Conservation (phyloP, 208 protist species). For the Entamoeba histolytica region DNA sequence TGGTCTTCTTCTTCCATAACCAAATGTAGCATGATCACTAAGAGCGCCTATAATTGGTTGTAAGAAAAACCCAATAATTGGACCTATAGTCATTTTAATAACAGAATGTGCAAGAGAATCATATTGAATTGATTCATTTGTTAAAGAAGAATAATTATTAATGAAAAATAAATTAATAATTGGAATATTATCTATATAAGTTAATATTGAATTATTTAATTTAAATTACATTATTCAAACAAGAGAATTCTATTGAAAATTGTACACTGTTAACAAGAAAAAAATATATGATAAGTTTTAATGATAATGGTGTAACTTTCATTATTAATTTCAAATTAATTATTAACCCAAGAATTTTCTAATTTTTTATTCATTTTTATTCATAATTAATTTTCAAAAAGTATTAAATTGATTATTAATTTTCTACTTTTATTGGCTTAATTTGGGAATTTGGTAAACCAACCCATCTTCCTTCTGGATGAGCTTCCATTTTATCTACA, state of each 20-base stretch:
- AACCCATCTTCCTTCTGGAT: no score
- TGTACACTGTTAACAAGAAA: not conserved
- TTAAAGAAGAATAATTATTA: not conserved
- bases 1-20: not conserved
- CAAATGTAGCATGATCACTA: not conserved
- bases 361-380: no score
- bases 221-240: not conserved
- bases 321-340: no score
- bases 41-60: not conserved
- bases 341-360: no score
- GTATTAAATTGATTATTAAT: no score
- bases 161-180: not conserved
- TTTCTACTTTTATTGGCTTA: no score
- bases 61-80: not conserved
- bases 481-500: no score
- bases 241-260: not conserved
- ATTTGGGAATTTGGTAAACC: no score
- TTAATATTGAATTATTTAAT: not conserved
- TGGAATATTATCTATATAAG: not conserved
- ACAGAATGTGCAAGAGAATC: not conserved
- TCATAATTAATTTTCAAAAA: no score
- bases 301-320: no score
- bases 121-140: not conserved
- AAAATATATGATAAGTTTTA: not conserved
- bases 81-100: not conserved